Conservation (phyloP, 495 filamentous ascomycete species). For the Penicilliopsis zonata region DNA sequence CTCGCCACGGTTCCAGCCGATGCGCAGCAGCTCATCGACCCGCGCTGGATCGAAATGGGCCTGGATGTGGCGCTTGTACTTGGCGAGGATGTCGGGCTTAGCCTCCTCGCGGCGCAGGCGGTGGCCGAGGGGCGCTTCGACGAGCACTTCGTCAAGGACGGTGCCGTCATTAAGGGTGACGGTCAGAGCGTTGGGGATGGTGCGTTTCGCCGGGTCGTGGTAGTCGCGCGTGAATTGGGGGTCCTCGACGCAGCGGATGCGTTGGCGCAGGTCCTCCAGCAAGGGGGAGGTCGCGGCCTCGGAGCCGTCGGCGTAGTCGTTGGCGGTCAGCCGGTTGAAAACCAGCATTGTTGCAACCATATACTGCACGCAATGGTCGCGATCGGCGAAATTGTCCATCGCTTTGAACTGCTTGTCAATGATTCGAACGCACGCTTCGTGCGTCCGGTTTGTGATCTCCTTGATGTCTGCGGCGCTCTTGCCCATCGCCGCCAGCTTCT, state of each 20-base stretch:
- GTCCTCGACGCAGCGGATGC: constrained; percentile 93
- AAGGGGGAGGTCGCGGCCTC: constrained; percentile 85
- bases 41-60: constrained; percentile 66
- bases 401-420: constrained; percentile 99
- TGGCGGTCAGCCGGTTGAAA: constrained; percentile 81
- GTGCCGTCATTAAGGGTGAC: constrained; percentile 92
- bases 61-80: constrained; percentile 85
- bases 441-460: constrained; percentile 82
- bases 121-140: constrained; percentile 93
- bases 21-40: constrained; percentile 65
- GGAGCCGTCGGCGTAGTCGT: constrained; percentile 81
- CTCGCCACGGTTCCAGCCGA: constrained; percentile 59
- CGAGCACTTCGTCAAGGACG: constrained; percentile 78
- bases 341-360: constrained; percentile 95
- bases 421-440: constrained; percentile 96
- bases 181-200: constrained; percentile 90
- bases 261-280: constrained; percentile 78
- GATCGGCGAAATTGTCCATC: constrained; percentile 99
- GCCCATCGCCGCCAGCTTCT: constrained; percentile 66
- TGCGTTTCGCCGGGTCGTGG: constrained; percentile 83
- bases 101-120: constrained; percentile 86
- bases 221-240: constrained; percentile 88
- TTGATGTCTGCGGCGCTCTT: constrained; percentile 95
- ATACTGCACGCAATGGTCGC: constrained; percentile 97
- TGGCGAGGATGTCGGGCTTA: constrained; percentile 87